phyloP scores from a whole-genome alignment of 2,329 filamentous ascomycete genomes.

The Zymoseptoria crescenta region DNA sequence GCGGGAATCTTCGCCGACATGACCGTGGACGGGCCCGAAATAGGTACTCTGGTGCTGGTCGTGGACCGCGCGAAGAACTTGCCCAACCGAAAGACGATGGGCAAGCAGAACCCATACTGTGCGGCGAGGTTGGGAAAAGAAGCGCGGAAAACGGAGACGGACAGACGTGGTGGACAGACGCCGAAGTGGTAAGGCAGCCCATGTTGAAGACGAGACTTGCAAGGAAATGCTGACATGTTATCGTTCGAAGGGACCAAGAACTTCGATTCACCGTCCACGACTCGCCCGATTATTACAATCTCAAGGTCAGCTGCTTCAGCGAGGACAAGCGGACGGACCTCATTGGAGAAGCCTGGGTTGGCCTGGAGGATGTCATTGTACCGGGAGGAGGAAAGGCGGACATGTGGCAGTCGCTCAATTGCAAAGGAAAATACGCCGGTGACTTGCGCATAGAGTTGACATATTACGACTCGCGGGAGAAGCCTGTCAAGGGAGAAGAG shows the following conservation, averaged over 20 bases:
- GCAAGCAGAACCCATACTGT: constrained; percentile 97
- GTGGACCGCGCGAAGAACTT: constrained; percentile 95
- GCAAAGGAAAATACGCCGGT: constrained; percentile 89
- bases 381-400: constrained; percentile 88
- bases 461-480: constrained; percentile 84
- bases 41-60: constrained; percentile 86
- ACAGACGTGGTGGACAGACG: constrained; percentile 89
- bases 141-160: constrained; percentile 92
- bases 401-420: constrained; percentile 80
- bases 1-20: constrained; percentile 93
- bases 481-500: constrained; percentile 60
- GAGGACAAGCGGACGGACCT: constrained; percentile 97
- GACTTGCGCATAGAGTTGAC: constrained; percentile 93
- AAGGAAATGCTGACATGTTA: constrained; percentile 7
- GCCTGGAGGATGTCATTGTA: constrained; percentile 71
- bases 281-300: constrained; percentile 87
- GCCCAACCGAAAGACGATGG: constrained; percentile 93
- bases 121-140: constrained; percentile 90
- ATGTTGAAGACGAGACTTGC: neutral
- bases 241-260: constrained; percentile 78
- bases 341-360: constrained; percentile 89
- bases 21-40: constrained; percentile 83
- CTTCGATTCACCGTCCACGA: constrained; percentile 94
- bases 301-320: constrained; percentile 95
- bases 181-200: constrained; percentile 69